Conservation (phyloP, 2,329 filamentous ascomycete genomes). For the Cladosporium sp. region DNA sequence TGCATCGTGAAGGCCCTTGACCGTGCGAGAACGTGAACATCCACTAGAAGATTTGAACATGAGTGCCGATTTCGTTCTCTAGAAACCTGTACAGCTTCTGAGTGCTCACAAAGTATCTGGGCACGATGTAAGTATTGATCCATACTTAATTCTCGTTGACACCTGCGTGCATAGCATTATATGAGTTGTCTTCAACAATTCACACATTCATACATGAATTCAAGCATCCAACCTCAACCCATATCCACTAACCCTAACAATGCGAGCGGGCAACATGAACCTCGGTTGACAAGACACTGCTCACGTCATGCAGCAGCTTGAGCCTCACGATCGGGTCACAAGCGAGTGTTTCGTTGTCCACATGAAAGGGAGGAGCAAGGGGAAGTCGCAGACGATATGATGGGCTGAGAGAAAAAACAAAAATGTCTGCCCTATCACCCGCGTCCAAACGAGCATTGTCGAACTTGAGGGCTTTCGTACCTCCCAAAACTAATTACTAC, state of each 20-base stretch:
- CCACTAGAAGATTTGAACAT: neutral
- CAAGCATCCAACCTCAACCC: neutral
- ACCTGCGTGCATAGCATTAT: no score
- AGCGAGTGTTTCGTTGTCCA: neutral
- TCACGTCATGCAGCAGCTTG: slow-evolving; percentile 5
- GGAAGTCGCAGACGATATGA: neutral
- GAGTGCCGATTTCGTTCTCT: neutral
- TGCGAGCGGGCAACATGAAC: neutral
- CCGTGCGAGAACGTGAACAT: neutral
- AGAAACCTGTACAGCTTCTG: neutral
- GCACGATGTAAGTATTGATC: neutral
- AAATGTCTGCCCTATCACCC: slow-evolving; percentile 38
- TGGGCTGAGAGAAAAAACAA: slow-evolving; percentile 23
- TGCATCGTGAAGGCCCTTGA: no score
- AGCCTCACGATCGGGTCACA: neutral
- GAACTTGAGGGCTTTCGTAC: slow-evolving; percentile 57
- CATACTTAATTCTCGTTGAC: no score
- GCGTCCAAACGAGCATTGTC: slow-evolving; percentile 52
- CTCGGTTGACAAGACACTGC: neutral
- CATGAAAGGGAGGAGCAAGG: neutral
- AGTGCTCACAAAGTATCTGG: neutral
- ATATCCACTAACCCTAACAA: neutral
- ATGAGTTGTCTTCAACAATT: neutral
- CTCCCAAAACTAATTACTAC: slow-evolving; percentile 61
- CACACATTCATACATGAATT: neutral